A percentile compares a stretch with the other conserved stretches of the same genome.
These are phyloP conservation scores for Backusella morwellensis DNA, from an alignment of 192 early-diverging fungal species.

Conservation along the genomic window DNA sequence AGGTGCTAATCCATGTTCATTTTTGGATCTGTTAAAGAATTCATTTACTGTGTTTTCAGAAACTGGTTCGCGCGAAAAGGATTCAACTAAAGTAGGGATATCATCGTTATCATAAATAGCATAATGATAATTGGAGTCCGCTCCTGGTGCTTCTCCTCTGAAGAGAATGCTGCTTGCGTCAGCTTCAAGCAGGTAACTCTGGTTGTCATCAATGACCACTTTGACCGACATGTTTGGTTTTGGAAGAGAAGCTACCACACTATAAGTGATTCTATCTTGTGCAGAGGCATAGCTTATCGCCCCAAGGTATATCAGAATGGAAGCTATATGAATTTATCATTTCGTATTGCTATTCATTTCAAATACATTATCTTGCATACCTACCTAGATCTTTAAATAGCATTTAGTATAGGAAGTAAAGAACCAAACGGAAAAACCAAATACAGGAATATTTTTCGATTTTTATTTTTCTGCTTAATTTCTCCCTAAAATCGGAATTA, in stretches of 20 bases:
- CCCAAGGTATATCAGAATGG: too few relatives aligned
- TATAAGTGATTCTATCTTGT: background rate
- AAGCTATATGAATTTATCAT: too few relatives aligned
- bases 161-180: background rate
- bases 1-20: background rate
- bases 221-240: background rate
- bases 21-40: slow-evolving; percentile 15
- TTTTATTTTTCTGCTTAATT: too few relatives aligned
- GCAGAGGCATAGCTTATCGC: background rate
- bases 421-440: too few relatives aligned
- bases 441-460: too few relatives aligned
- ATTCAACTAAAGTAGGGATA: background rate
- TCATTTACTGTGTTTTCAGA: background rate
- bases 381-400: too few relatives aligned
- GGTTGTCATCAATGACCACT: background rate
- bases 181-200: background rate
- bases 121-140: background rate
- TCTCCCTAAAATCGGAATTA: too few relatives aligned
- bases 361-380: too few relatives aligned
- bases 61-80: background rate
- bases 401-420: too few relatives aligned
- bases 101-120: background rate
- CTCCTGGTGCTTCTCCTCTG: slow-evolving; percentile 3
- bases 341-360: too few relatives aligned
- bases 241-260: background rate